A percentile compares a stretch with the other conserved stretches of the same genome.
phyloP scores from a whole-genome alignment of 164 flowering plant species.

The Chimonanthus salicifolius region DNA sequence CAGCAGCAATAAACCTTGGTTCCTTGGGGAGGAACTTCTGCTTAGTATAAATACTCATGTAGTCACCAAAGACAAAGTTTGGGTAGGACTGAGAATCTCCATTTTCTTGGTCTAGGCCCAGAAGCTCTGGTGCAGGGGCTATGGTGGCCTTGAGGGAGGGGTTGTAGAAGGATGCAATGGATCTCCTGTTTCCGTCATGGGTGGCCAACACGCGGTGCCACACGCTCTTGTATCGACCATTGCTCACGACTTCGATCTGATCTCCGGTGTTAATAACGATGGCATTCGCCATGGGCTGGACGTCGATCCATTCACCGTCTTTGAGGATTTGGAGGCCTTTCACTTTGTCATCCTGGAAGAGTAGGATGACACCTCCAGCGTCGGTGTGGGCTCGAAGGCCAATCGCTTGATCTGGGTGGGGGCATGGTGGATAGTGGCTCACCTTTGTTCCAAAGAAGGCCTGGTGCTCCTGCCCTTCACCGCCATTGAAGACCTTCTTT shows the following conservation, averaged over 20 bases:
- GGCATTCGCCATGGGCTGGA: conserved; percentile 67
- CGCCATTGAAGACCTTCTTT: conserved; percentile 54
- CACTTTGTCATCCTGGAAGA: conserved; percentile 81
- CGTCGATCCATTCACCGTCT: conserved; percentile 83
- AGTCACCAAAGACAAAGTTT: conserved; percentile 76
- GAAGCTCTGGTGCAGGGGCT: conserved; percentile 60
- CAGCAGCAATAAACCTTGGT: conserved; percentile 79
- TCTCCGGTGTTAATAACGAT: conserved; percentile 92
- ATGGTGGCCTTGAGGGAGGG: conserved; percentile 72
- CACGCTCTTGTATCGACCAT: conserved; percentile 81
- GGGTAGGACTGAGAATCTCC: conserved; percentile 36
- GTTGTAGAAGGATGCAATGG: conserved; percentile 89
- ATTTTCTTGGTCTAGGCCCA: conserved; percentile 14
- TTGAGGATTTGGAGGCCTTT: conserved; percentile 77
- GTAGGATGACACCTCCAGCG: conserved; percentile 86
- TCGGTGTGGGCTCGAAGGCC: conserved; percentile 94
- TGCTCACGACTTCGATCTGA: conserved; percentile 86
- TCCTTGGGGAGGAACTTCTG: conserved; percentile 92
- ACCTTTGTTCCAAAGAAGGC: conserved; percentile 90
- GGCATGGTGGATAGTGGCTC: conserved; percentile 91
- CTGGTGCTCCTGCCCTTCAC: conserved; percentile 21
- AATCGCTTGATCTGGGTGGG: conserved; percentile 52
- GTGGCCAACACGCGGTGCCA: conserved; percentile 71
- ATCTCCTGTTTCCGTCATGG: conserved; percentile 58
- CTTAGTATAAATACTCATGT: conserved; percentile 66